These are phyloP conservation scores for Multifurca ochricompacta DNA, from an alignment of 768 basidiomycete genomes.

Conservation along the genomic window DNA sequence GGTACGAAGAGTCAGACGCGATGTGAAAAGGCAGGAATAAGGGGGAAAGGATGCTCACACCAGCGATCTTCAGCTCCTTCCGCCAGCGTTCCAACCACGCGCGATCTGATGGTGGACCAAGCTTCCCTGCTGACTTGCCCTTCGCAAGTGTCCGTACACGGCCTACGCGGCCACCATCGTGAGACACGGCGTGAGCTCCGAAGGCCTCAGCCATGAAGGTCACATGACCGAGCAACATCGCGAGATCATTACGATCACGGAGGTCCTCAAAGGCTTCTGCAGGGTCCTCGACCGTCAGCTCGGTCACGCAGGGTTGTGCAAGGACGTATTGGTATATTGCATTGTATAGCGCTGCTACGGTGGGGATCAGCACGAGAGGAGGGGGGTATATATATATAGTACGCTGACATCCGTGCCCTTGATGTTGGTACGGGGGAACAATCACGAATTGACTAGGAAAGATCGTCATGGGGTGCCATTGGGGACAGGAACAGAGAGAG, in stretches of 20 bases:
- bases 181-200: conserved; percentile 30
- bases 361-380: neutral
- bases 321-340: conserved; percentile 76
- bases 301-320: conserved; percentile 61
- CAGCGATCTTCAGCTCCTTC: conserved; percentile 80
- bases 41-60: conserved; percentile 36
- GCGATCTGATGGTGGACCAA: conserved; percentile 73
- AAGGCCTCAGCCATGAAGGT: conserved; percentile 69
- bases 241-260: conserved; percentile 84
- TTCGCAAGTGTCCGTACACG: conserved; percentile 24
- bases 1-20: neutral
- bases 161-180: conserved; percentile 33
- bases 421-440: conserved; percentile 79
- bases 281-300: conserved; percentile 95
- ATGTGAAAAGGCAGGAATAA: neutral
- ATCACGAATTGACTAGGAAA: conserved; percentile 83
- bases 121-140: conserved; percentile 40
- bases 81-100: conserved; percentile 76
- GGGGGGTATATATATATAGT: neutral
- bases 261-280: conserved; percentile 97
- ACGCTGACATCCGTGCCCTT: conserved; percentile 81
- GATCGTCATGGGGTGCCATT: neutral
- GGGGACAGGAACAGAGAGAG: neutral
- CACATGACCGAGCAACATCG: conserved; percentile 58
- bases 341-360: conserved; percentile 74